Conservation (phyloP, 1,284 basidiomycete genomes). For the Ganoderma lingzhi region DNA sequence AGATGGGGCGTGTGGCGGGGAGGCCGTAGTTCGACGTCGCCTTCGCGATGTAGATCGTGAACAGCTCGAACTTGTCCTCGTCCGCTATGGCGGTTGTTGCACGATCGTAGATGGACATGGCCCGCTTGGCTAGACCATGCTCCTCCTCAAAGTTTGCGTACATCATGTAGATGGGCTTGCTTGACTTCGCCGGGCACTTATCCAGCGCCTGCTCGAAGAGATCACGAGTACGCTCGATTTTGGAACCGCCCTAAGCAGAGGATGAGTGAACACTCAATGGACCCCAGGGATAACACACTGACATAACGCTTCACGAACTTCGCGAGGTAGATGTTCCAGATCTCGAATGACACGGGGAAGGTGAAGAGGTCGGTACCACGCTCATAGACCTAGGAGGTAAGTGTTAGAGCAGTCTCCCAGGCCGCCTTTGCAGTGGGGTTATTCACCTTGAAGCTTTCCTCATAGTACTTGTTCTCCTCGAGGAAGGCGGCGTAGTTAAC, state of each 20-base stretch:
- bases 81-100: constrained; percentile 88
- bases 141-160: constrained; percentile 97
- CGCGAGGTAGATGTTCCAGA: constrained; percentile 99
- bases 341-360: constrained; percentile 97
- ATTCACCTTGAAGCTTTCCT: constrained; percentile 94
- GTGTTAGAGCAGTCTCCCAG: not conserved
- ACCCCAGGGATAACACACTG: constrained; percentile 43
- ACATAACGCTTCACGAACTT: constrained; percentile 98
- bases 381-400: constrained; percentile 81
- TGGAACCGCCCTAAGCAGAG: constrained; percentile 79
- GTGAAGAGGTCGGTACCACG: constrained; percentile 98
- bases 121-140: constrained; percentile 92
- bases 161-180: constrained; percentile 95
- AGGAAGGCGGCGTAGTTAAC: constrained; percentile 98
- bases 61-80: constrained; percentile 98
- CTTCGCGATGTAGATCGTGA: constrained; percentile 97
- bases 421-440: not conserved
- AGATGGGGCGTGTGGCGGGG: constrained; percentile 96
- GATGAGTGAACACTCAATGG: constrained; percentile 10
- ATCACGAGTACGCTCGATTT: constrained; percentile 95
- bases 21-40: constrained; percentile 96
- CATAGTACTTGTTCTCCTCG: constrained; percentile 98
- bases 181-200: constrained; percentile 94
- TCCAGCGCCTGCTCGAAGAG: constrained; percentile 98
- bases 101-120: constrained; percentile 96